These are phyloP conservation scores for Acacia concinna DNA, from an alignment of 331 rosid genomes.

Conservation along the genomic window DNA sequence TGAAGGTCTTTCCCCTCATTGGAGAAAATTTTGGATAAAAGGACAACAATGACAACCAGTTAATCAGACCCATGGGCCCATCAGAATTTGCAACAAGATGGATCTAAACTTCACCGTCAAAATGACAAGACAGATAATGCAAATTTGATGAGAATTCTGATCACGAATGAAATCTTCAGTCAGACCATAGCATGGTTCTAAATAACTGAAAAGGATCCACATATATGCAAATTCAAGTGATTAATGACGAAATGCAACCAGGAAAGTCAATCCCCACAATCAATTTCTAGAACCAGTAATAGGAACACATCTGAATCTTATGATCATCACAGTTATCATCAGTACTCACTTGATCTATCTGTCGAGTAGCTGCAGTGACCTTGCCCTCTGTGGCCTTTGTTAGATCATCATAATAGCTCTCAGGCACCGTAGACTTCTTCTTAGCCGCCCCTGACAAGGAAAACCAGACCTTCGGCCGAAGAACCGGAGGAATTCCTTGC, in stretches of 20 bases:
- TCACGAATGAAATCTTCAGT: background rate
- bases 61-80: background rate
- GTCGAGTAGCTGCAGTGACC: conserved; percentile 73
- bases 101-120: background rate
- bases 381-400: conserved; percentile 63
- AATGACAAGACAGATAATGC: background rate
- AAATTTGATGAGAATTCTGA: background rate
- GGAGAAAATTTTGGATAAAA: background rate
- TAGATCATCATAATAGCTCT: conserved; percentile 67
- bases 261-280: background rate
- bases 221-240: background rate
- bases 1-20: background rate
- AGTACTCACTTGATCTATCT: conserved; percentile 71
- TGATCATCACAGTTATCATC: background rate
- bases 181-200: background rate
- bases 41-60: background rate
- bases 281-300: background rate
- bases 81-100: background rate
- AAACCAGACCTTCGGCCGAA: conserved; percentile 78
- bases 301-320: background rate
- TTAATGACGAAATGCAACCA: background rate
- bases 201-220: background rate
- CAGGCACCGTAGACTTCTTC: conserved; percentile 78
- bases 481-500: conserved; percentile 71
- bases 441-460: conserved; percentile 75